Evolutionary conservation across 768 basidiomycete genomes (phyloP).

Genomic region (Kwoniella sp.): DNA sequence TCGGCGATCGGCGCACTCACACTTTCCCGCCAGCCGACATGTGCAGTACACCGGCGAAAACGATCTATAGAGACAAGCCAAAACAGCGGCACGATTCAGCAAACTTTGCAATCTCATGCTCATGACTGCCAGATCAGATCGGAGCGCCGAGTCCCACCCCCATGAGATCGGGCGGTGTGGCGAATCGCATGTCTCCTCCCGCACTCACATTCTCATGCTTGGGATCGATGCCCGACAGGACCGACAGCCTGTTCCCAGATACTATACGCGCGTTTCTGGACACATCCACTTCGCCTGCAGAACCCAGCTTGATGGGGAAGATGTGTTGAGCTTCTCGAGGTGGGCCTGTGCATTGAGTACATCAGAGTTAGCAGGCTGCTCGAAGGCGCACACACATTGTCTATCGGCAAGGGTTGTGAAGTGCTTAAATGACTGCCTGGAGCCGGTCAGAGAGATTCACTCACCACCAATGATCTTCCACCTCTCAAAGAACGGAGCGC

Average conservation of each 20-base stretch:
- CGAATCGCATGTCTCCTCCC: no score
- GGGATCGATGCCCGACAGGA: slow-evolving; percentile 84
- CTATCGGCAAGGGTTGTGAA: no score
- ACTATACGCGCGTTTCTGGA: slow-evolving; percentile 74
- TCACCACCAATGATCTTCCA: slow-evolving; percentile 92
- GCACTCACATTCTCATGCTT: slow-evolving; percentile 81
- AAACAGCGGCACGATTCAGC: neutral
- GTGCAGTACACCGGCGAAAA: slow-evolving; percentile 94
- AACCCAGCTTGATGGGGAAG: slow-evolving; percentile 75
- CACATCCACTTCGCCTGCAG: slow-evolving; percentile 71
- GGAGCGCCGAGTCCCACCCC: no score
- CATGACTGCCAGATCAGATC: no score
- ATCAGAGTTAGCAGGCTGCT: neutral
- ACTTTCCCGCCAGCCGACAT: slow-evolving; percentile 90
- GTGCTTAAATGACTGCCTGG: no score
- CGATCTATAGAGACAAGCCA: slow-evolving; percentile 58
- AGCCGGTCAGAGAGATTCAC: no score
- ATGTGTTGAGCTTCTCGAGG: slow-evolving; percentile 88
- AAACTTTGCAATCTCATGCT: neutral
- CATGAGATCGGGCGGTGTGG: neutral
- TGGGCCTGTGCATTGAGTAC: slow-evolving; percentile 61
- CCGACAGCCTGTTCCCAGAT: slow-evolving; percentile 72
- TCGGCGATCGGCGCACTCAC: slow-evolving; percentile 25
- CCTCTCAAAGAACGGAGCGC: slow-evolving; percentile 89
- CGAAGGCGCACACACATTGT: no score